Percentiles rank a stretch among this genome's conserved stretches.
Conservation (phyloP, 768 basidiomycete genomes). For the Lepiota venenata region DNA sequence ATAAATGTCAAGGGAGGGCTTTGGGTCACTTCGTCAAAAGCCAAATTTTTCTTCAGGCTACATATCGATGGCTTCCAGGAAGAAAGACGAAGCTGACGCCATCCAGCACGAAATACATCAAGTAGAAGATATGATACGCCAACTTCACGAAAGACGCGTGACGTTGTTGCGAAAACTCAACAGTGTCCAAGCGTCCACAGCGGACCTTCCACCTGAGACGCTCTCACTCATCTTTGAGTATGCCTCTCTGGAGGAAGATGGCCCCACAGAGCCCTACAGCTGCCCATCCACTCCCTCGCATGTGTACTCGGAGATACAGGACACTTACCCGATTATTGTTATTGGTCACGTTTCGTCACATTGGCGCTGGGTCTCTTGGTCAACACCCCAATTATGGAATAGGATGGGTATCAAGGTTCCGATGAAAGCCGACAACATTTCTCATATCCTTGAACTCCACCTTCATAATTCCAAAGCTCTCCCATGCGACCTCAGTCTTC, state of each 20-base stretch:
- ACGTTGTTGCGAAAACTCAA: not conserved
- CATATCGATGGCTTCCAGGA: too few relatives aligned
- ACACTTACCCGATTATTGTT: not conserved
- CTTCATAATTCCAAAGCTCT: too few relatives aligned
- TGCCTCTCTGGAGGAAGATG: not conserved
- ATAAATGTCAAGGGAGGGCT: too few relatives aligned
- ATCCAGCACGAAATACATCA: too few relatives aligned
- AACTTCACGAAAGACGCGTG: not conserved
- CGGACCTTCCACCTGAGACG: not conserved
- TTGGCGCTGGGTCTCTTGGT: not conserved
- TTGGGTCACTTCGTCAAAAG: slow-evolving; percentile 65
- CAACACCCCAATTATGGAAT: not conserved
- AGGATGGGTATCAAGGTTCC: not conserved
- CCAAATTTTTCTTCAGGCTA: too few relatives aligned
- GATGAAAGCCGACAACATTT: too few relatives aligned
- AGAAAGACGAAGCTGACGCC: too few relatives aligned
- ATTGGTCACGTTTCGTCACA: not conserved
- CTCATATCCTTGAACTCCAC: too few relatives aligned
- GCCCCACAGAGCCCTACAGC: not conserved
- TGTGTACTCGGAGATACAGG: too few relatives aligned
- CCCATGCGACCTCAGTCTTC: too few relatives aligned
- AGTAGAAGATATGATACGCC: too few relatives aligned
- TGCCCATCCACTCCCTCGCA: too few relatives aligned
- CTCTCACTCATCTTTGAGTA: not conserved
- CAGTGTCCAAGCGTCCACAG: not conserved